A percentile compares a stretch with the other conserved stretches of the same genome.
Evolutionary conservation across 345 rosid species (phyloP).

Genomic region (Pugionium dolabratum): DNA sequence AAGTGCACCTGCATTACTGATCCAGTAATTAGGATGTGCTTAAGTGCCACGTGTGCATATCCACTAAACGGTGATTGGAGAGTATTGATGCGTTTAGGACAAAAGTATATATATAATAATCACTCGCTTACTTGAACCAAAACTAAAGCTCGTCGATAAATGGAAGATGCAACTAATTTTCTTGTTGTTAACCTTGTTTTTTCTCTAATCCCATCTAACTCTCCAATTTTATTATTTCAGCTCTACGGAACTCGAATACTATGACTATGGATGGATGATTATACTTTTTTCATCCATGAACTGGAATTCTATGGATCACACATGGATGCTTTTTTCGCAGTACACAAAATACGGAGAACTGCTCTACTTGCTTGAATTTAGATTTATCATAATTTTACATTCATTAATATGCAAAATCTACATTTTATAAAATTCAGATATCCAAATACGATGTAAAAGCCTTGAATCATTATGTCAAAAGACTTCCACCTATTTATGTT

Average conservation of each 20-base stretch:
- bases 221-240: background rate
- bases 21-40: slow-evolving; percentile 36
- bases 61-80: slow-evolving; percentile 11
- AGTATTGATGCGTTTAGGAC: slow-evolving; percentile 5
- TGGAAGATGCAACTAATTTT: slow-evolving; percentile 43
- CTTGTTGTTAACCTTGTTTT: slow-evolving; percentile 30
- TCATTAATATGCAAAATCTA: too few relatives aligned
- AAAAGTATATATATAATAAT: slow-evolving; percentile 8
- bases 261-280: too few relatives aligned
- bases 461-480: too few relatives aligned
- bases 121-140: slow-evolving; percentile 25
- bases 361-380: too few relatives aligned
- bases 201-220: slow-evolving; percentile 30
- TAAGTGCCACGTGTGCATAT: slow-evolving; percentile 35
- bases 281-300: too few relatives aligned
- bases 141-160: background rate
- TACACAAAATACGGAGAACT: too few relatives aligned
- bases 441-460: too few relatives aligned
- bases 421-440: too few relatives aligned
- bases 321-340: too few relatives aligned
- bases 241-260: background rate
- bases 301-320: too few relatives aligned
- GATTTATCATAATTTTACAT: too few relatives aligned
- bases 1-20: slow-evolving; percentile 37
- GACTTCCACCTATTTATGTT: too few relatives aligned